These are phyloP conservation scores for Coemansia sp. DNA, from an alignment of 192 early-diverging fungal species.

Conservation along the genomic window DNA sequence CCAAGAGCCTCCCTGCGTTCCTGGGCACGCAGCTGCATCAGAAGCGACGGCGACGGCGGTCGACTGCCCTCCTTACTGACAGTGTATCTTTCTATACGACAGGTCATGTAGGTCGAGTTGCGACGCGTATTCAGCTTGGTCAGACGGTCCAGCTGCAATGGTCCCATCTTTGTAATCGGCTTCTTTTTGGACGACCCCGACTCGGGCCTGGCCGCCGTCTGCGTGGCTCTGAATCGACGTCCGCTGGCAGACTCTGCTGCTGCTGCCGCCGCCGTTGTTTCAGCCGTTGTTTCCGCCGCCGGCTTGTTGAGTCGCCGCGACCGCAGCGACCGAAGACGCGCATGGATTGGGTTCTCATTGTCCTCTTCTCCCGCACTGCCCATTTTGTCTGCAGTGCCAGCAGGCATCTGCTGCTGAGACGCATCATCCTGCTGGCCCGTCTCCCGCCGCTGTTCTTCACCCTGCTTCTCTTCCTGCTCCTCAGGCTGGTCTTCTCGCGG, in stretches of 20 bases:
- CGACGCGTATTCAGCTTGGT: conserved; percentile 50
- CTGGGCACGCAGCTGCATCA: conserved; percentile 38
- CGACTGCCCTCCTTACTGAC: conserved; percentile 23
- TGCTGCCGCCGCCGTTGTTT: neutral
- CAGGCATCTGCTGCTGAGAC: neutral
- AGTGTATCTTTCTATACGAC: conserved; percentile 27
- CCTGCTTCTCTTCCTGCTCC: neutral
- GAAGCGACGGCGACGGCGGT: conserved; percentile 37
- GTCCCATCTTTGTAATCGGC: conserved; percentile 33
- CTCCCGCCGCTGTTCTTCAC: neutral
- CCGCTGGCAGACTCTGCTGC: neutral
- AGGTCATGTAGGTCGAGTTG: conserved; percentile 49
- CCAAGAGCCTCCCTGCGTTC: conserved; percentile 7
- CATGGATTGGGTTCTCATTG: neutral
- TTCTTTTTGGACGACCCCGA: neutral
- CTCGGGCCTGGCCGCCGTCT: conserved; percentile 7
- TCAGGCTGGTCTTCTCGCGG: neutral
- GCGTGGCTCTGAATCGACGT: conserved; percentile 33
- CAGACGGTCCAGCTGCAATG: conserved; percentile 46
- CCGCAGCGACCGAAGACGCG: conserved; percentile 4
- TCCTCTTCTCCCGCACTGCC: neutral
- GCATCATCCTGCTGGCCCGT: too few species aligned
- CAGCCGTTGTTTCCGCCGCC: neutral
- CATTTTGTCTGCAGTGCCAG: neutral
- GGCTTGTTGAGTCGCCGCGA: conserved; percentile 17